A percentile compares a stretch with the other conserved stretches of the same genome.
These are phyloP conservation scores for Pezicula neosporulosa DNA, from an alignment of 2,329 filamentous ascomycete genomes.

Conservation along the genomic window DNA sequence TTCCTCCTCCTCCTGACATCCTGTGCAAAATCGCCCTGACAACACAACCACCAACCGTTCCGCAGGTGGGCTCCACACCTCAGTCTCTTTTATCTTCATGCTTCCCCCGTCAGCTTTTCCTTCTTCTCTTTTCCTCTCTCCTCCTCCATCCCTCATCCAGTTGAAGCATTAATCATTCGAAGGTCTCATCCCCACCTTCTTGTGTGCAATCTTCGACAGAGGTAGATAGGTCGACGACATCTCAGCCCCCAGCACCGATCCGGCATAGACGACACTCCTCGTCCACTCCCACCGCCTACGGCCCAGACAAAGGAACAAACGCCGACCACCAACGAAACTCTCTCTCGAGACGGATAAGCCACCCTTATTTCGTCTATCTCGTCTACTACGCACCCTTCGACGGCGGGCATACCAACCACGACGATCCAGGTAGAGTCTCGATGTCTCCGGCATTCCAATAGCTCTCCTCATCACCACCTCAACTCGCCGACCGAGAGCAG, in stretches of 20 bases:
- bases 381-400: neutral
- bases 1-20: neutral
- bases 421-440: constrained; percentile 11
- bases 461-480: constrained; percentile 11
- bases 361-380: neutral
- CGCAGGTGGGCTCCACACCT: constrained; percentile 1
- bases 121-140: constrained; percentile 4
- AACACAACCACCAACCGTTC: constrained; percentile 14
- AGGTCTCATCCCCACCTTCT: constrained; percentile 21
- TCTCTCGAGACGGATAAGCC: neutral
- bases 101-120: neutral
- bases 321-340: neutral
- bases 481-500: neutral
- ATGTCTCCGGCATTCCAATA: constrained; percentile 20
- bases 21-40: constrained; percentile 18
- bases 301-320: no score
- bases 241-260: constrained; percentile 9
- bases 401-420: constrained; percentile 6
- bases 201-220: constrained; percentile 12
- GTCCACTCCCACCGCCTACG: constrained; percentile 1
- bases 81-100: neutral
- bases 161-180: constrained; percentile 15
- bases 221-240: neutral
- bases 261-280: constrained; percentile 3
- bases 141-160: constrained; percentile 8